These are phyloP conservation scores for Sporothrix protearum DNA, from an alignment of 2,329 filamentous ascomycete species.

Conservation along the genomic window DNA sequence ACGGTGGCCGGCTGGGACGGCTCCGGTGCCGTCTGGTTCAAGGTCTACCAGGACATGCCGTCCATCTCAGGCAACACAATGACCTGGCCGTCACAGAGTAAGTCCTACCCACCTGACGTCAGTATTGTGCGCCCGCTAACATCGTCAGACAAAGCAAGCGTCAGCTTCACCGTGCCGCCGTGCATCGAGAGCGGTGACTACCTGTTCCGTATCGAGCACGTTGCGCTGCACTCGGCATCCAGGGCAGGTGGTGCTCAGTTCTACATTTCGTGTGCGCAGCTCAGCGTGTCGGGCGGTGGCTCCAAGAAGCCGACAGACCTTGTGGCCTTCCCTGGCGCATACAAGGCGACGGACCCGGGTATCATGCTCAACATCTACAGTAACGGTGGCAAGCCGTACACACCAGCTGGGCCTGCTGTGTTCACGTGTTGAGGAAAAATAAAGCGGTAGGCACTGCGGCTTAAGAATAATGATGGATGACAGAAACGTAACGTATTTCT, in stretches of 20 bases:
- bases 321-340: conserved; percentile 30
- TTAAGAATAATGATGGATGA: no score
- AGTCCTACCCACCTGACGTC: neutral
- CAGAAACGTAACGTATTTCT: no score
- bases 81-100: conserved; percentile 24
- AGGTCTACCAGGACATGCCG: conserved; percentile 37
- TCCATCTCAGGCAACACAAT: conserved; percentile 26
- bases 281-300: conserved; percentile 32
- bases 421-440: conserved; percentile 20
- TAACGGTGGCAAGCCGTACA: conserved; percentile 29
- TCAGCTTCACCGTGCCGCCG: conserved; percentile 25
- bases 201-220: conserved; percentile 35
- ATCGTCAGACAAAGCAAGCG: conserved; percentile 18
- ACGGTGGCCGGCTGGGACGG: conserved; percentile 36
- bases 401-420: conserved; percentile 26
- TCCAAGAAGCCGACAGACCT: conserved; percentile 23
- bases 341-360: conserved; percentile 30
- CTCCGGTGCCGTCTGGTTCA: conserved; percentile 39
- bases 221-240: conserved; percentile 33
- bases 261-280: conserved; percentile 33
- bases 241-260: conserved; percentile 33
- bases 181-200: conserved; percentile 35
- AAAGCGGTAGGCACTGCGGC: neutral
- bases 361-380: conserved; percentile 32
- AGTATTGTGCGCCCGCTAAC: neutral